Percentiles rank a stretch among this genome's conserved stretches.
Evolutionary conservation across 1,284 basidiomycete species (phyloP).

Genomic region (Paramarasmius palmivorus): DNA sequence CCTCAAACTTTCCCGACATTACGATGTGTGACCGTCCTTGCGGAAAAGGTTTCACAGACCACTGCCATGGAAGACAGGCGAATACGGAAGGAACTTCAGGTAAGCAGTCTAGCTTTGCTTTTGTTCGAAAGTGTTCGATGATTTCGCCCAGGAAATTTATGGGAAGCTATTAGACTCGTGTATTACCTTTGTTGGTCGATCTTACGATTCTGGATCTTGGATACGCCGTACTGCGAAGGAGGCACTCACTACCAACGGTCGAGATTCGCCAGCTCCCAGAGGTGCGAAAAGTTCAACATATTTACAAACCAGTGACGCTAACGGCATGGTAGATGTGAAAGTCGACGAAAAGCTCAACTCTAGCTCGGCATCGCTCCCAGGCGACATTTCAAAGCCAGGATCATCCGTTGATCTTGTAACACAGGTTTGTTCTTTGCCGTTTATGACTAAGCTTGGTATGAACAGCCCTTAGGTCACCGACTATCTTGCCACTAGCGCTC

Average conservation of each 20-base stretch:
- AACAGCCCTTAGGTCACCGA: constrained; percentile 56
- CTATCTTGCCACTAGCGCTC: constrained; percentile 70
- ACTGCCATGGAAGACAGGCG: constrained; percentile 88
- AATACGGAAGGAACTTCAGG: constrained; percentile 89
- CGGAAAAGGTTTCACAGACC: constrained; percentile 85
- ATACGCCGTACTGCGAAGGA: constrained; percentile 70
- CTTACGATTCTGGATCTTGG: constrained; percentile 80
- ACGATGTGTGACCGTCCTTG: constrained; percentile 77
- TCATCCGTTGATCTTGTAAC: constrained; percentile 47
- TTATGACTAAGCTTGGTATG: neutral
- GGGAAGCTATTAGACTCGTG: constrained; percentile 85
- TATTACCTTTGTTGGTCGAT: constrained; percentile 71
- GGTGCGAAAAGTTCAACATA: constrained; percentile 34
- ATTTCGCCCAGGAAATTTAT: constrained; percentile 69
- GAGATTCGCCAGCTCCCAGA: constrained; percentile 64
- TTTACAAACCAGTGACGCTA: constrained; percentile 10
- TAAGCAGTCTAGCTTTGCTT: constrained; percentile 23
- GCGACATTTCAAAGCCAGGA: constrained; percentile 42
- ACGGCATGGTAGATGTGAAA: constrained; percentile 36
- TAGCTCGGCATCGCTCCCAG: constrained; percentile 38
- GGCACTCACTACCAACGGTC: constrained; percentile 54
- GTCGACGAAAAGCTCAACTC: constrained; percentile 58
- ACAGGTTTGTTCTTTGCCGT: constrained; percentile 42
- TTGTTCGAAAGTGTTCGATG: constrained; percentile 1
- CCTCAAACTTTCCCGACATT: constrained; percentile 74